Evolutionary conservation across 2,329 filamentous ascomycete genomes (phyloP).

Genomic region (Fusarium mundagurra): DNA sequence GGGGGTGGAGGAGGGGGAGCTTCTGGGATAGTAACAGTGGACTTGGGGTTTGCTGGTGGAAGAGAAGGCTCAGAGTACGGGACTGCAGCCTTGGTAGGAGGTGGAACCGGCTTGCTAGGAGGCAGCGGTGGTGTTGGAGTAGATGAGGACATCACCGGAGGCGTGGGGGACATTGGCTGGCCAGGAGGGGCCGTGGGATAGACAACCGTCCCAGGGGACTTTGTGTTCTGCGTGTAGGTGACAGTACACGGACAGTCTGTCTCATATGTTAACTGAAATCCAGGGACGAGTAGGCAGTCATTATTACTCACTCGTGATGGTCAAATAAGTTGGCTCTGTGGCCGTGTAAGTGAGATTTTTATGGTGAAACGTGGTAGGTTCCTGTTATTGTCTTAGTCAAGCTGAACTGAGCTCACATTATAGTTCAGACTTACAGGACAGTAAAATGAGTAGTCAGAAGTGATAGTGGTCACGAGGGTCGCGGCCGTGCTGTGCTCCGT

Average conservation of each 20-base stretch:
- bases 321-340: constrained; percentile 54
- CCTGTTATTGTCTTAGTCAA: constrained; percentile 21
- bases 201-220: neutral
- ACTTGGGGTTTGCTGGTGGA: neutral
- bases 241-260: constrained; percentile 60
- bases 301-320: constrained; percentile 54
- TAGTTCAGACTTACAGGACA: constrained; percentile 52
- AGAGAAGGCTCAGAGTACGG: neutral
- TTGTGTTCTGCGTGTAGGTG: constrained; percentile 39
- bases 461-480: constrained; percentile 47
- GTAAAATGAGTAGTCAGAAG: constrained; percentile 53
- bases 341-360: constrained; percentile 57
- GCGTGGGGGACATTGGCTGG: neutral
- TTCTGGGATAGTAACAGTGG: neutral
- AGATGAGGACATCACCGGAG: neutral
- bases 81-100: neutral
- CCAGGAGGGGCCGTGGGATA: constrained; percentile 1
- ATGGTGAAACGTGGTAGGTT: constrained; percentile 49
- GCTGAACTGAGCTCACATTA: too few species aligned
- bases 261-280: constrained; percentile 36
- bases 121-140: neutral
- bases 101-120: neutral
- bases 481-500: constrained; percentile 31
- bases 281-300: neutral
- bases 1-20: neutral